Evolutionary conservation across 192 early-diverging fungal species (phyloP).

Genomic region (Mortierella hygrophila): DNA sequence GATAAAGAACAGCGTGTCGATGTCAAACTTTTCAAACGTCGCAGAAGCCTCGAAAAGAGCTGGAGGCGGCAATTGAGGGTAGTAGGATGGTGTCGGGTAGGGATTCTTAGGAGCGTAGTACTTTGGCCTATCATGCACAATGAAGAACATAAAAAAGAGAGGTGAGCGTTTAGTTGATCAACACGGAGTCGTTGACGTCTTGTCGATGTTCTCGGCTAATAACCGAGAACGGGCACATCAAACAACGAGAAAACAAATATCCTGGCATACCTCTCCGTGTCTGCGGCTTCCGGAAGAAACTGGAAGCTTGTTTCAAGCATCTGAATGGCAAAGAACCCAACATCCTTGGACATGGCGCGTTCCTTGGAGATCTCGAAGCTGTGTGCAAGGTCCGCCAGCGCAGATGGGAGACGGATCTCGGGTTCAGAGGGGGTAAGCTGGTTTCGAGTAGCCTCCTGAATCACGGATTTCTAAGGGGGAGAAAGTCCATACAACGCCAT

Average conservation of each 20-base stretch:
- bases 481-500: not conserved
- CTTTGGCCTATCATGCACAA: conserved; percentile 64
- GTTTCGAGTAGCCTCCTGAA: not conserved
- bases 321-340: conserved; percentile 65
- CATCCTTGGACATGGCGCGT: conserved; percentile 58
- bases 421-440: conserved; percentile 6
- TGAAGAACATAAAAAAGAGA: conserved; percentile 15
- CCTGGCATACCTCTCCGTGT: conserved; percentile 79
- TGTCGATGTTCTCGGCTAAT: not conserved
- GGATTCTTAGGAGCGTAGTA: conserved; percentile 82
- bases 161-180: not conserved
- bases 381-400: conserved; percentile 66
- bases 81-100: conserved; percentile 90
- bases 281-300: conserved; percentile 84
- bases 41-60: conserved; percentile 86
- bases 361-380: conserved; percentile 68
- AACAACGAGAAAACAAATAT: not conserved
- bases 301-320: conserved; percentile 91
- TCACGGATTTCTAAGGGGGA: not conserved
- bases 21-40: conserved; percentile 92
- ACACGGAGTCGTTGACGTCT: not conserved
- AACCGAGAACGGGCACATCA: not conserved
- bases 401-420: conserved; percentile 65
- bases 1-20: conserved; percentile 97
- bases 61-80: conserved; percentile 85